Percentiles rank a stretch among this genome's conserved stretches.
These are phyloP conservation scores for Ophiognomonia clavigignenti-juglandacearum DNA, from an alignment of 2,329 filamentous ascomycete species.

Conservation along the genomic window DNA sequence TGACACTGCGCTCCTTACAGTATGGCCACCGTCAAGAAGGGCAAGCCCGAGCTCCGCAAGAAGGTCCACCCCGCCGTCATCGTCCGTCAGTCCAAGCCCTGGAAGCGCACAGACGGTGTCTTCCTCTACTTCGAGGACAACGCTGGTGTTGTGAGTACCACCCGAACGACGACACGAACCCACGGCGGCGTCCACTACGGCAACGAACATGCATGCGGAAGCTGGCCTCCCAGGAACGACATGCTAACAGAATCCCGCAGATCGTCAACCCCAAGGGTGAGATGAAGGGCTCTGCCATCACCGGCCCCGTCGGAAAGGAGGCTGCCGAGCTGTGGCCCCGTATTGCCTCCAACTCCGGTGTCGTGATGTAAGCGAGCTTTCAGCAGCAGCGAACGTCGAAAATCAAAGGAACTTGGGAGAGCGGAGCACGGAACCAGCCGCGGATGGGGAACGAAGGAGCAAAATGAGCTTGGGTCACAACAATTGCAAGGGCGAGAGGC, in stretches of 20 bases:
- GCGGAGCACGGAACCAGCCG: constrained; percentile 14
- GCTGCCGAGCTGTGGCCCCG: constrained; percentile 99
- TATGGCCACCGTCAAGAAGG: constrained; percentile 99
- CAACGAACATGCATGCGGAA: too few species aligned
- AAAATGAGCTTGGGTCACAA: constrained; percentile 19
- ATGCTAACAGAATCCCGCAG: constrained; percentile 44
- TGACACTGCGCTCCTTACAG: constrained; percentile 6
- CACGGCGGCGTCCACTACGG: neutral
- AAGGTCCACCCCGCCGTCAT: constrained; percentile 99
- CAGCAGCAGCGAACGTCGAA: constrained; percentile 12
- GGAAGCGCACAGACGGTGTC: constrained; percentile 96
- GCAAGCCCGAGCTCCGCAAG: constrained; percentile 99
- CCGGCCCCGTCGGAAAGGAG: constrained; percentile 97
- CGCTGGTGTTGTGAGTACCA: constrained; percentile 83
- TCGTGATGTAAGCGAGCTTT: constrained; percentile 86
- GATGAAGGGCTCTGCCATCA: constrained; percentile 99
- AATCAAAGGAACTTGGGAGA: constrained; percentile 3
- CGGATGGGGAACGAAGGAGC: constrained; percentile 18
- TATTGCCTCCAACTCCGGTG: constrained; percentile 99
- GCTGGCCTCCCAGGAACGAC: neutral
- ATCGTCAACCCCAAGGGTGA: constrained; percentile 99
- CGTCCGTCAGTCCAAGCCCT: constrained; percentile 98
- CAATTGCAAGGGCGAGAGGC: neutral
- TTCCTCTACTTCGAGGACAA: constrained; percentile 99
- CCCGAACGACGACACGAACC: neutral